Evolutionary conservation across 108 stramenopile species (phyloP), one percentile per base, ranked within the genome.

Genomic region (Cyclotella sp.): DNA sequence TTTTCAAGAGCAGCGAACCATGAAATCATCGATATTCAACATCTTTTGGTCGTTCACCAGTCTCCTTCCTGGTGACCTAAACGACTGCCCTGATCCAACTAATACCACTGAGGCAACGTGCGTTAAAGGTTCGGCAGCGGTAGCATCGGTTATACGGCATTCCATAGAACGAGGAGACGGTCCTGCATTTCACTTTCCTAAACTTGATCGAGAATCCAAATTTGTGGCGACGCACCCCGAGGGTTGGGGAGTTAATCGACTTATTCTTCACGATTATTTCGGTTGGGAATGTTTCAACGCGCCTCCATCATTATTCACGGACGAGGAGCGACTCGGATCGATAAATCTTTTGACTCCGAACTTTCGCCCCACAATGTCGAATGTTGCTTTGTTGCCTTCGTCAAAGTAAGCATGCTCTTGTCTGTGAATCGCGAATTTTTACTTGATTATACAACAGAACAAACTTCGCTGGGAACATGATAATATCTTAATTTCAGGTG

Each of bases 171-270:
- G 21, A 12, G 55, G 21, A 55, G 55, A 55, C 1, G 55, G 55
- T 6, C 55, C 55, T 2, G n/a, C 55, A 2, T 24, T 24, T 24
- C 24, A 22, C 24, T 12, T n/a, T 22, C 55, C 55, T 6, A 24
- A 12, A 26, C n/a, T 55, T 3, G 55, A 55, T 55, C 19, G 55
- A 24, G 55, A 55, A 55, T 55, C 55, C n/a, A 26, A 24, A 22
- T 55, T 55, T 24, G 55, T 55, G 21, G 21, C n/a, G 3, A 55
- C 24, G 55, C 55, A 55, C 24, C 55, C 55, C 21, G 55, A 55
- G 55, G 55, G 55, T 3, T 55, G 55, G 55, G 55, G 55, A 12
- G 55, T 55, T 3, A 55, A 55, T 8, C 55, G 55, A 21, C 22
- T 55, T 3, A 8, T 55, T 12, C 11, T 24, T 12, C 22, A 24